Percentiles rank a stretch among this genome's conserved stretches.
phyloP scores from a whole-genome alignment of 495 filamentous ascomycete species.

The Friedmanniomyces endolithicus region DNA sequence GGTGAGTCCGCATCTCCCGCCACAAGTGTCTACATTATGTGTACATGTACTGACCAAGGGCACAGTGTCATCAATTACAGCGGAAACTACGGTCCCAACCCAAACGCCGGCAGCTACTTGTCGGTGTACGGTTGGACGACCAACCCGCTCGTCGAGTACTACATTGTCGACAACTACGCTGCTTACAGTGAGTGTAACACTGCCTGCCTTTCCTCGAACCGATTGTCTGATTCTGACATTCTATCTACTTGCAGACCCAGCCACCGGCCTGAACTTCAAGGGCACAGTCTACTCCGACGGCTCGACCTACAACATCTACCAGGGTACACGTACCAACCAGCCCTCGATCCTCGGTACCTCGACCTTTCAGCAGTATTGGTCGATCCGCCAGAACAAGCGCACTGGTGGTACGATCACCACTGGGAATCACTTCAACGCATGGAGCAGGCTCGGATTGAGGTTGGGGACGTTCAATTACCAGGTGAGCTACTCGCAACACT shows the following conservation, averaged over 20 bases:
- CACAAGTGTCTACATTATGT: too few relatives aligned
- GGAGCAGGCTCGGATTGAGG: slow-evolving; percentile 16
- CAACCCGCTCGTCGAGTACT: slow-evolving; percentile 52
- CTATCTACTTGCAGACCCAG: too few relatives aligned
- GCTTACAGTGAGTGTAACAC: slow-evolving; percentile 23
- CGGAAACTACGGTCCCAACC: too few relatives aligned
- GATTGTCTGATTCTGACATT: too few relatives aligned
- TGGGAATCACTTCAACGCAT: slow-evolving; percentile 30
- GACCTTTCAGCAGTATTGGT: slow-evolving; percentile 47
- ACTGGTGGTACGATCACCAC: slow-evolving; percentile 41
- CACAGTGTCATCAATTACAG: too few relatives aligned
- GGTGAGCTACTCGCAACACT: background rate
- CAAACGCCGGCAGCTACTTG: slow-evolving; percentile 39
- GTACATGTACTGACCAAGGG: too few relatives aligned
- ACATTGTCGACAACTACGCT: slow-evolving; percentile 49
- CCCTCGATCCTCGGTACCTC: slow-evolving; percentile 46
- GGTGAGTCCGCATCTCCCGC: too few relatives aligned
- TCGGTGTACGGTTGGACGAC: slow-evolving; percentile 52
- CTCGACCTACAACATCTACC: slow-evolving; percentile 19
- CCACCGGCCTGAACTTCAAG: too few relatives aligned
- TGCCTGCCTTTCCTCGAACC: too few relatives aligned
- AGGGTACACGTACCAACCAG: slow-evolving; percentile 17
- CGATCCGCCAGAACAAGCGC: slow-evolving; percentile 41
- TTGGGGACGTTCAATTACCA: background rate
- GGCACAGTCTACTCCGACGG: slow-evolving; percentile 20